phyloP scores from a whole-genome alignment of 2,329 filamentous ascomycete species.

The Monosporascus sp. region DNA sequence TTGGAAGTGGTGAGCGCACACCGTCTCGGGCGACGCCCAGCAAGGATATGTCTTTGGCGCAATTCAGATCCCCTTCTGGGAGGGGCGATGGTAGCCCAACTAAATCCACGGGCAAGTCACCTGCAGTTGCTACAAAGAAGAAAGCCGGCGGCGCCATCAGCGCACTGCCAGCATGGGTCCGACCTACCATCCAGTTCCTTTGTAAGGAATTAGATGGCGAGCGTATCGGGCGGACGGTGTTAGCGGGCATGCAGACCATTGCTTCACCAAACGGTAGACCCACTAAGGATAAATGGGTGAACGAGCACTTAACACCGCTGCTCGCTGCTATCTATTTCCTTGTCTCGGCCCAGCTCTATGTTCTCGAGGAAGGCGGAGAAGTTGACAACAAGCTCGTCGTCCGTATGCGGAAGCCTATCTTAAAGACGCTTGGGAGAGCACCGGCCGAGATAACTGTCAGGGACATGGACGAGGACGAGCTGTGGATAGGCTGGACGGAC shows the following conservation, averaged over 20 bases:
- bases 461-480: constrained; percentile 39
- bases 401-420: constrained; percentile 40
- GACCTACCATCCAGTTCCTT: constrained; percentile 60
- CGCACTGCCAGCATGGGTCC: constrained; percentile 61
- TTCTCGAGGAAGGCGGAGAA: constrained; percentile 32
- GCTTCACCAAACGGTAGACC: constrained; percentile 36
- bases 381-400: constrained; percentile 41
- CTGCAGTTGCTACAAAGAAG: constrained; percentile 24
- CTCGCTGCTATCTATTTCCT: constrained; percentile 58
- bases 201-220: constrained; percentile 57
- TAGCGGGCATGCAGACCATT: constrained; percentile 64
- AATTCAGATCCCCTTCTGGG: constrained; percentile 36
- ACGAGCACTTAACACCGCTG: constrained; percentile 46
- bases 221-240: constrained; percentile 64
- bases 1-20: constrained; percentile 28
- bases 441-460: constrained; percentile 35
- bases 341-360: constrained; percentile 46
- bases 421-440: constrained; percentile 35
- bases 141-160: constrained; percentile 21
- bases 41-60: constrained; percentile 39
- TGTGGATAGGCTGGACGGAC: constrained; percentile 49
- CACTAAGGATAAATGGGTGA: constrained; percentile 44
- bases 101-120: constrained; percentile 35
- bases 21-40: constrained; percentile 40
- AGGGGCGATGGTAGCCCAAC: constrained; percentile 35